phyloP scores from a whole-genome alignment of 192 early-diverging fungal species.

The Spizellomyces sp. region DNA sequence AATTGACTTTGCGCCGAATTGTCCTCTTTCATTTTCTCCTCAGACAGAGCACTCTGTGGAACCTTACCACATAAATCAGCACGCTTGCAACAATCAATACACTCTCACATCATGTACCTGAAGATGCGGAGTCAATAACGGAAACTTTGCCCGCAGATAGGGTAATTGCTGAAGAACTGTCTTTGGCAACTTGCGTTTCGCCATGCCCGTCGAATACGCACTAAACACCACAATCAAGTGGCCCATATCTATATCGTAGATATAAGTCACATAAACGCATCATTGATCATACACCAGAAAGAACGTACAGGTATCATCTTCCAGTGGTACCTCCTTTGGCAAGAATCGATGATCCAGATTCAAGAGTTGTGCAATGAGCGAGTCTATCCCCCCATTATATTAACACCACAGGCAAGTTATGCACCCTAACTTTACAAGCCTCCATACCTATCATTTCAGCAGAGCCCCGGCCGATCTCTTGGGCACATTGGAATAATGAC shows the following conservation, averaged over 20 bases:
- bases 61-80: not conserved
- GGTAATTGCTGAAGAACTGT: constrained; percentile 11
- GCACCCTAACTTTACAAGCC: constrained; percentile 51
- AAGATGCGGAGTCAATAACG: not conserved
- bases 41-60: not conserved
- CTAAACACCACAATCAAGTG: constrained; percentile 8
- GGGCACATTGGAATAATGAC: constrained; percentile 69
- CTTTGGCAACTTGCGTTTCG: constrained; percentile 5
- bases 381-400: not conserved
- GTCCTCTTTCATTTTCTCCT: not conserved
- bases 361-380: constrained; percentile 30
- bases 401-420: not conserved
- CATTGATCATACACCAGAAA: too few species aligned
- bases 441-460: constrained; percentile 32
- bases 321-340: constrained; percentile 69
- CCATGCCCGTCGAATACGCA: not conserved
- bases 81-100: not conserved
- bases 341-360: constrained; percentile 69
- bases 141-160: constrained; percentile 19
- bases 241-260: constrained; percentile 21
- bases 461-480: constrained; percentile 66
- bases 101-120: not conserved
- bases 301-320: constrained; percentile 63
- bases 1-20: not conserved
- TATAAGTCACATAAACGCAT: too few species aligned